These are phyloP conservation scores for Solanum piurae DNA, from an alignment of 257 asterid genomes.

Conservation along the genomic window DNA sequence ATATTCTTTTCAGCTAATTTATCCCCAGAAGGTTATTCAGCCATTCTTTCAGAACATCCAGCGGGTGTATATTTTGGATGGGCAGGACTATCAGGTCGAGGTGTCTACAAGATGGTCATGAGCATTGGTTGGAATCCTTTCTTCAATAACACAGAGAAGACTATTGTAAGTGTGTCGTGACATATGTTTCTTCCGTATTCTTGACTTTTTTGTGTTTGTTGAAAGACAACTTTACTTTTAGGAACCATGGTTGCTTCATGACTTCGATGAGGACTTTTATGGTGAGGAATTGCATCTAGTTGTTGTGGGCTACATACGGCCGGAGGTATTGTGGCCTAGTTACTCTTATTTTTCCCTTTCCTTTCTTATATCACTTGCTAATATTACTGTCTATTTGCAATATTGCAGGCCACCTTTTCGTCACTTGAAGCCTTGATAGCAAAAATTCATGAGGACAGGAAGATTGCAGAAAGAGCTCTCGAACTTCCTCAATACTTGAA, in stretches of 20 bases:
- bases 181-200: background rate
- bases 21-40: constrained; percentile 57
- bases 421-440: constrained; percentile 68
- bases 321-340: constrained; percentile 49
- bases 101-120: constrained; percentile 91
- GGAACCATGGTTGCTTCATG: constrained; percentile 99
- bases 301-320: constrained; percentile 73
- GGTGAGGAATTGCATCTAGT: constrained; percentile 76
- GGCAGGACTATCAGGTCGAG: constrained; percentile 60
- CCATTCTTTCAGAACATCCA: constrained; percentile 67
- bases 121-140: constrained; percentile 97
- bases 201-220: background rate
- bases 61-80: constrained; percentile 89
- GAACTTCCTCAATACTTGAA: constrained; percentile 50
- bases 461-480: constrained; percentile 64
- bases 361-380: background rate
- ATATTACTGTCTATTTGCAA: background rate
- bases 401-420: constrained; percentile 50
- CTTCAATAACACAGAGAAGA: constrained; percentile 81
- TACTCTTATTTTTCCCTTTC: background rate
- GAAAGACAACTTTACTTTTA: constrained; percentile 13
- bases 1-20: constrained; percentile 61
- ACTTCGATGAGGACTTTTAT: constrained; percentile 68
- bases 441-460: constrained; percentile 60
- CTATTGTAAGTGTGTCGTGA: constrained; percentile 52